Percentiles rank a stretch among this genome's conserved stretches.
Conservation (phyloP, 257 asterid species). For the Capsicum baccatum region DNA sequence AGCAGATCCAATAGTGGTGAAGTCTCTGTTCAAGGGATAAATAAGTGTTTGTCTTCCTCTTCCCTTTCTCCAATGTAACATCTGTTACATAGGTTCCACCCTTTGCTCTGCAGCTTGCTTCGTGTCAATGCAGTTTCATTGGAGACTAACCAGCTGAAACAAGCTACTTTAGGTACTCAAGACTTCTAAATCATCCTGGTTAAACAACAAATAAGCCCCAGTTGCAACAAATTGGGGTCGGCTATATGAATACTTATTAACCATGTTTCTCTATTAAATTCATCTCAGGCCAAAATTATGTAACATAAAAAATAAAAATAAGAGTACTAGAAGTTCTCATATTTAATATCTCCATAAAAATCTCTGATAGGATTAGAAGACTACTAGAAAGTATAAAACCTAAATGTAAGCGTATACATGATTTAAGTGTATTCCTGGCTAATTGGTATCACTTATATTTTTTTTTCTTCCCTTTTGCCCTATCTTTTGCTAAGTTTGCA, state of each 20-base stretch:
- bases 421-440: background rate
- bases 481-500: background rate
- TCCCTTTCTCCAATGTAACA: background rate
- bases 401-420: no score
- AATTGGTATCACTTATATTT: background rate
- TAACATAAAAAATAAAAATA: no score
- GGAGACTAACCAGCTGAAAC: constrained; percentile 11
- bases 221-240: constrained; percentile 1
- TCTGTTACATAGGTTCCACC: background rate
- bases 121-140: background rate
- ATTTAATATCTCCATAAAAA: no score
- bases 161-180: background rate
- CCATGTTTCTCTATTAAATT: constrained; percentile 14
- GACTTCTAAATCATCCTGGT: constrained; percentile 13
- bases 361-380: no score
- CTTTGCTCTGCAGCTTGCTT: constrained; percentile 12
- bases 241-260: background rate
- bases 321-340: no score
- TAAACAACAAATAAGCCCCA: background rate
- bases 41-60: background rate
- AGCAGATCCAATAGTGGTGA: constrained; percentile 11
- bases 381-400: no score
- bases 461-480: background rate
- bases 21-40: constrained; percentile 6
- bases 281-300: no score